Conservation (phyloP, 1,284 basidiomycete species). For the Microbotryum lychnidis-dioicae region DNA sequence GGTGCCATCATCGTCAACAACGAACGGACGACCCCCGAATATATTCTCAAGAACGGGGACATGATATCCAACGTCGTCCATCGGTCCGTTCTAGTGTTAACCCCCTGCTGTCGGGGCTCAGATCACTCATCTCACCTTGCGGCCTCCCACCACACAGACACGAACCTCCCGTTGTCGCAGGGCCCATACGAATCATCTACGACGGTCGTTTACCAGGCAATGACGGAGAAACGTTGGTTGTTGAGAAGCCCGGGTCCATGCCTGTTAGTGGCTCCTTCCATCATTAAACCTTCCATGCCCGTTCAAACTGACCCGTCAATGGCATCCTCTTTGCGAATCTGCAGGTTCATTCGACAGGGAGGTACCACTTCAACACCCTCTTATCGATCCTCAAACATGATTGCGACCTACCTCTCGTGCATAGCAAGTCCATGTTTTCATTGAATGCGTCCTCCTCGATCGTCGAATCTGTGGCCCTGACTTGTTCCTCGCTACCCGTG, state of each 20-base stretch:
- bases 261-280: conserved; percentile 16
- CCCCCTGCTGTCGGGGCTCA: too few species aligned
- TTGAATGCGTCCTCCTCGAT: not conserved
- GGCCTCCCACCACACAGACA: conserved; percentile 54
- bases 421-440: conserved; percentile 53
- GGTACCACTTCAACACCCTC: conserved; percentile 80
- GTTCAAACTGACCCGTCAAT: too few species aligned
- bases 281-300: too few species aligned
- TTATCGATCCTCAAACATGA: conserved; percentile 80
- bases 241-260: conserved; percentile 90
- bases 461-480: not conserved
- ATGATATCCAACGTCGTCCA: conserved; percentile 31
- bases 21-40: conserved; percentile 65
- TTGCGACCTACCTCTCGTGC: conserved; percentile 70
- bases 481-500: not conserved
- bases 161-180: conserved; percentile 88
- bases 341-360: conserved; percentile 66
- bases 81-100: conserved; percentile 11
- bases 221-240: conserved; percentile 52
- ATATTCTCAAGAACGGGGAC: conserved; percentile 77
- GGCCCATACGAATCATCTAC: conserved; percentile 69
- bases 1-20: conserved; percentile 93
- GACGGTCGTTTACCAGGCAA: conserved; percentile 28
- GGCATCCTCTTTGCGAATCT: conserved; percentile 50
- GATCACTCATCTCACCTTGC: not conserved